Base-by-base conservation (phyloP, 2,329 filamentous ascomycete species). In the Fusarium veterinarium region DNA sequence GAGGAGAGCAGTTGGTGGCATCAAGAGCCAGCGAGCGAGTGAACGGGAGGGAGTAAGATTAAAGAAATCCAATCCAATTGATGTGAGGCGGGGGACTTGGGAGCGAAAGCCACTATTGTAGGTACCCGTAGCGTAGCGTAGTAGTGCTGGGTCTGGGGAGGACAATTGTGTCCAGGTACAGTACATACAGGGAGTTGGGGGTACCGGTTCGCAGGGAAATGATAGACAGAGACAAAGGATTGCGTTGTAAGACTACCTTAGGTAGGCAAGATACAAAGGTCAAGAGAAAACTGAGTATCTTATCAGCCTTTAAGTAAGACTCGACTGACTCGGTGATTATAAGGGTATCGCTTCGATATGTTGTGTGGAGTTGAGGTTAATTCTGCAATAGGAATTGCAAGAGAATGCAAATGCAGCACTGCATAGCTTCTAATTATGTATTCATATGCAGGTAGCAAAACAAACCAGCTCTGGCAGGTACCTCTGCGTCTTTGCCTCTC, bases 21-120 rank as follows among this genome's bases (percentile, higher is more conserved):
- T 73, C 60, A 57, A 72, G 60, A 73, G 49, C 61, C 55, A 70
- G 68, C 33, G 52, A 62, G 35, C 37, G 28, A 64, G 59, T 53
- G 49, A 53, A 53, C 49, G 58, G 67, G 57, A 67, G 65, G 65
- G 70, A 72, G 65, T 72, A 72, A 72, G 65, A 72, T 72, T 71
- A 72, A 73, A 71, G 70, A 71, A 64, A 67, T 45, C 49, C 64
- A 64, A 42, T 45, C 59, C 64, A 55, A 72, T 72, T 70, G 60
- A 69, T 59, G 60, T 59, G 56, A 70, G 69, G 65, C 60, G 61
- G 69, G 70, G 61, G 69, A 49, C 44, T 73, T 59, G 44, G 70
- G 60, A 56, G 56, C 48, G 60, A 63, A 59, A 72, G 69, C 69
- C 71, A 58, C 53, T 67, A 64, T 69, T 51, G 70, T 59, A 72